phyloP scores from a whole-genome alignment of 148 eudicot species.

The Vaccinium darrowii region DNA sequence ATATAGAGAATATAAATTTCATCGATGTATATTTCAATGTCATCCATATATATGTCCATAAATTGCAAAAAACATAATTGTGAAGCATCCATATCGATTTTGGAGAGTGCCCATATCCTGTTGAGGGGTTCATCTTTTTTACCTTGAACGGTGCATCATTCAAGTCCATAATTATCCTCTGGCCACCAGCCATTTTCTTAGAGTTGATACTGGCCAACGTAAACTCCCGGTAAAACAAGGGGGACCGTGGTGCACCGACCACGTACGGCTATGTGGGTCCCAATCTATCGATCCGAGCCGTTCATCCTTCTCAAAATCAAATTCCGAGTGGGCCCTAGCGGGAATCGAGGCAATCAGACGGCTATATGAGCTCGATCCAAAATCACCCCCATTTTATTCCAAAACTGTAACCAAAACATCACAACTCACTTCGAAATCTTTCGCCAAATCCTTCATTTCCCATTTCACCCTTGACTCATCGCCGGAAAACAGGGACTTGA shows the following conservation, averaged over 20 bases:
- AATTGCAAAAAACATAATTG: background rate
- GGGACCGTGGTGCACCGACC: too few species aligned
- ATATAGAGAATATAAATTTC: background rate
- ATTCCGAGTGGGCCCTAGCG: too few species aligned
- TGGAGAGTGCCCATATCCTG: constrained; percentile 78
- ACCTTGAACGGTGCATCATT: constrained; percentile 82
- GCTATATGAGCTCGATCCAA: too few species aligned
- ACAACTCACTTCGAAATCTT: constrained; percentile 55
- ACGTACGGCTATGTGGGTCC: too few species aligned
- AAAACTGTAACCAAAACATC: constrained; percentile 45
- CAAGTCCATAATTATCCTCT: constrained; percentile 64
- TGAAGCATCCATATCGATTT: constrained; percentile 51
- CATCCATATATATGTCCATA: background rate
- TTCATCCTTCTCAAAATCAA: constrained; percentile 50
- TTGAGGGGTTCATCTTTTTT: constrained; percentile 60
- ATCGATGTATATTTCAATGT: too few species aligned
- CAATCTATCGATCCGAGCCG: constrained; percentile 18
- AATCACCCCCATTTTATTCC: too few species aligned
- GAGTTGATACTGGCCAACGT: constrained; percentile 34
- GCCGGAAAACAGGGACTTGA: constrained; percentile 30
- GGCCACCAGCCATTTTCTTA: constrained; percentile 47
- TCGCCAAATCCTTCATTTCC: constrained; percentile 57
- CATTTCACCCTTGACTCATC: constrained; percentile 38
- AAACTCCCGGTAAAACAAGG: constrained; percentile 30
- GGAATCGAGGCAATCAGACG: too few species aligned